Base-by-base conservation (phyloP, 768 basidiomycete species). In the Podaxis sp. region DNA sequence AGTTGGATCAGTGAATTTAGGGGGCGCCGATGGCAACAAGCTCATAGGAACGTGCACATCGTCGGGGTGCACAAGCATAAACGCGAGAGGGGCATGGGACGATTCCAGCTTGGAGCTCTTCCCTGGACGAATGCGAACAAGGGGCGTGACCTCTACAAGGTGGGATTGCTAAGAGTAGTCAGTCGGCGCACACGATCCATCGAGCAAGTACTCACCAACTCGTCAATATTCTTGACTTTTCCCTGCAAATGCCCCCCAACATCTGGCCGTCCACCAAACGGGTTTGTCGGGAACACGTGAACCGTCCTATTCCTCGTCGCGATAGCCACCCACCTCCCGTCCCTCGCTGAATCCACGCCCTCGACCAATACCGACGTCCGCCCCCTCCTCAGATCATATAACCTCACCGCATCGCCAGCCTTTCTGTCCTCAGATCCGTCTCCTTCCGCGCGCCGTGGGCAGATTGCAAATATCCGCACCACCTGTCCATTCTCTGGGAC, bases 231-330 rank as follows among this genome's bases (percentile, higher is more conserved):
- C 69, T 76, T 71, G 0, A 92, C 86, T 68, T 76, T 76, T 5
- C 83, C 84, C 40, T 82, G 79, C 59, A 87, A 66, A 74, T 90
- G 87, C 54, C 89, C 87, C 38, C 72, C 72, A 36, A 83, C 74
- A 74, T 92, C 87, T 1, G 88, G 77, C 38, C 77, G 78, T 3
- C 93, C 89, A 0, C 91, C 93, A 63, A 87, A 87, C 3, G 91
- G 91, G 70, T 93, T 90, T 7, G 87, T 77, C 7, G 88, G 84
- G 69, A 92, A 94, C 0, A 93, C 75, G 74, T 94, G 91, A 22
- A 87, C 74, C 0, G 85, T 89, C 61, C 85, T 72, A 66, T 86
- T 86, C 69, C 77, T 69, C 42, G 88, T 92, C n/a, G 80, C 84
- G 39, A 92, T 73, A 2, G 85, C 91, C 17, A 86, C 72, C 89